These are phyloP conservation scores for Lunasporangiospora selenospora DNA, from an alignment of 192 early-diverging fungal species.

Conservation along the genomic window DNA sequence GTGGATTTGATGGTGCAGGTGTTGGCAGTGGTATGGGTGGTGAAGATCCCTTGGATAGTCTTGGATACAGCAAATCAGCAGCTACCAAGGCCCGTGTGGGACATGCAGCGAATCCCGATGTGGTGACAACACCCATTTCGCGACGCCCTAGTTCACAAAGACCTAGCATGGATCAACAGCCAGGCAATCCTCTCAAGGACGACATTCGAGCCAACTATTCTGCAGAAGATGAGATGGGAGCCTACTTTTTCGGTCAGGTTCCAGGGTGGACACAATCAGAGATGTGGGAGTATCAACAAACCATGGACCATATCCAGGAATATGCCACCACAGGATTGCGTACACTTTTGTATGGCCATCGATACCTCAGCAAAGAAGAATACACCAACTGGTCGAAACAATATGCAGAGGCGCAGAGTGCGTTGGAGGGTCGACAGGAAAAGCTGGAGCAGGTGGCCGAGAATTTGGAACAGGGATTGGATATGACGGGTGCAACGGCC, in stretches of 20 bases:
- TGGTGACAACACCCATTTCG: too few relatives aligned
- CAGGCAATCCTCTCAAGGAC: neutral
- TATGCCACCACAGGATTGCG: slow-evolving; percentile 82
- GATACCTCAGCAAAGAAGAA: slow-evolving; percentile 64
- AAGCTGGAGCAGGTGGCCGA: slow-evolving; percentile 68
- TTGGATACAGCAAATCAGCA: slow-evolving; percentile 28
- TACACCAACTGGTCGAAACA: slow-evolving; percentile 72
- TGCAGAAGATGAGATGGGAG: slow-evolving; percentile 23
- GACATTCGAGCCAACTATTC: too few relatives aligned
- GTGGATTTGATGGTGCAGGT: slow-evolving; percentile 17
- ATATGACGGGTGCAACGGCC: slow-evolving; percentile 84
- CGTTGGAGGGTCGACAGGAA: slow-evolving; percentile 67
- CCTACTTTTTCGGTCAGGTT: slow-evolving; percentile 43
- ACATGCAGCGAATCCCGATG: neutral
- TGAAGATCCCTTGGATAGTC: slow-evolving; percentile 29
- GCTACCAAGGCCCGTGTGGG: slow-evolving; percentile 1
- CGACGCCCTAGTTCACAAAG: neutral
- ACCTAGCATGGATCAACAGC: neutral
- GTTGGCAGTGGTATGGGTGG: too few relatives aligned
- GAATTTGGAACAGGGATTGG: slow-evolving; percentile 73
- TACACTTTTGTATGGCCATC: slow-evolving; percentile 81
- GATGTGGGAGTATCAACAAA: slow-evolving; percentile 63
- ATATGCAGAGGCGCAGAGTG: slow-evolving; percentile 73
- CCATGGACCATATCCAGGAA: slow-evolving; percentile 70
- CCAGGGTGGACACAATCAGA: slow-evolving; percentile 45